Evolutionary conservation across 2,329 filamentous ascomycete genomes (phyloP), one percentile per base, ranked within the genome.

Genomic region (Xylariaceae sp.): DNA sequence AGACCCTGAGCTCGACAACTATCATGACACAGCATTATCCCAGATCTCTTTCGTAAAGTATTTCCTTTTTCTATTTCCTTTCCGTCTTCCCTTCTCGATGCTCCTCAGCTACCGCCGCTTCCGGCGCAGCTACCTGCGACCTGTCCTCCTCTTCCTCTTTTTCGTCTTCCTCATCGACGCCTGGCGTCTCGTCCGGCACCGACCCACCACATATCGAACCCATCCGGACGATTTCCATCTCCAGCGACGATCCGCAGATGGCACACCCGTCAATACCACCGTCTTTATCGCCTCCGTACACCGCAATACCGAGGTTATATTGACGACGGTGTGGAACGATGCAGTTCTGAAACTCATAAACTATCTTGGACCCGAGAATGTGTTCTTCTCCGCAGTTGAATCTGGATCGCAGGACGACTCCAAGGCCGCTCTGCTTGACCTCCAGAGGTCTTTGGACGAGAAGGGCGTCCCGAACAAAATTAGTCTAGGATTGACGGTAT

Each of bases 231-330:
- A 57, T 46, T 36, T 56, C 44, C 57, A 55, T 38, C 36, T 56
- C 44, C 57, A 54, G 36, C 53, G 51, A 45, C 58, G 45, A 49
- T 60, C 47, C 17, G 56, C 42, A 19, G 48, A 55, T 43, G 51
- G 52, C 33, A 55, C 41, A 9, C 30, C 44, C 10, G 52, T 50
- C 27, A 68, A 69, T 40, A 59, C 63, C 10, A 67, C 64, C 11
- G 75, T 88, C 55, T 89, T 79, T 68, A 85, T 89, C 45, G 80
- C 81, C 12, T 82, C 80, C 39, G 76, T 84, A 45, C 83, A 87
- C 62, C 86, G 83, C 74, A 88, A 87, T 59, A 83, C 80, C 48
- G 83, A 82, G 54, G 55, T 60, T 0, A 74, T 87, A 18, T 72
- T 88, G 4, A 75, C 78, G 14, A 71, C 68, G 9, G 73, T 80